Conservation (phyloP, 139 green algal genomes). For the Monoraphidium neglectum region DNA sequence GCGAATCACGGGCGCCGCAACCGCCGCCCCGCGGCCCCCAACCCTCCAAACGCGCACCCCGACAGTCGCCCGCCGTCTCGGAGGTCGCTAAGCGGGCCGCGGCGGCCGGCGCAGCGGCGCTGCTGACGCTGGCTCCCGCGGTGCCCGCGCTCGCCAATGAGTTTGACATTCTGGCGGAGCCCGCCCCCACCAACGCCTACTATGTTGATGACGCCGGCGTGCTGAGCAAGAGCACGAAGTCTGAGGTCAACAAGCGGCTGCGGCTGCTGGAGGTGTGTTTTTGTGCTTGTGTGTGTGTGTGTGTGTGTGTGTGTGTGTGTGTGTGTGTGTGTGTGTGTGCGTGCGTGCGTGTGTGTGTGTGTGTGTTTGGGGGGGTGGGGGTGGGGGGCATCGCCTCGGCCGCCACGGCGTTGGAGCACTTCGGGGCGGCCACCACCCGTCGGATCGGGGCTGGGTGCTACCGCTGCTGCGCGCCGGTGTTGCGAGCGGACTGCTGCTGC, state of each 20-base stretch:
- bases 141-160: slow-evolving; percentile 51
- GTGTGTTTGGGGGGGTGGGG: too few species aligned
- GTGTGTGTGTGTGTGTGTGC: too few species aligned
- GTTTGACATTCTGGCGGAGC: slow-evolving; percentile 88
- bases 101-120: slow-evolving; percentile 30
- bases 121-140: slow-evolving; percentile 26
- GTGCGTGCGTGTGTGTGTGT: too few species aligned
- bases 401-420: too few species aligned
- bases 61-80: neutral
- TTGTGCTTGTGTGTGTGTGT: too few species aligned
- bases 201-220: slow-evolving; percentile 91
- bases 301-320: too few species aligned
- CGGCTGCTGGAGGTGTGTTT: slow-evolving; percentile 75
- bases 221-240: slow-evolving; percentile 78
- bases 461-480: too few species aligned
- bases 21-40: neutral
- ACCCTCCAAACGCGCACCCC: neutral
- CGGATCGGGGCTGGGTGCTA: too few species aligned
- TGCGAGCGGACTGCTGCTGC: too few species aligned
- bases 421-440: too few species aligned
- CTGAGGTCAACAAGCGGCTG: slow-evolving; percentile 74
- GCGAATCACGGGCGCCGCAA: neutral
- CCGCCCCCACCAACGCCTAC: slow-evolving; percentile 70
- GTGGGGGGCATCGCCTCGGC: too few species aligned
- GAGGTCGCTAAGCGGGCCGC: slow-evolving; percentile 33